Percentiles rank a stretch among this genome's conserved stretches.
Conservation (phyloP, 352 stramenopile genomes). For the Pythium volutum region DNA sequence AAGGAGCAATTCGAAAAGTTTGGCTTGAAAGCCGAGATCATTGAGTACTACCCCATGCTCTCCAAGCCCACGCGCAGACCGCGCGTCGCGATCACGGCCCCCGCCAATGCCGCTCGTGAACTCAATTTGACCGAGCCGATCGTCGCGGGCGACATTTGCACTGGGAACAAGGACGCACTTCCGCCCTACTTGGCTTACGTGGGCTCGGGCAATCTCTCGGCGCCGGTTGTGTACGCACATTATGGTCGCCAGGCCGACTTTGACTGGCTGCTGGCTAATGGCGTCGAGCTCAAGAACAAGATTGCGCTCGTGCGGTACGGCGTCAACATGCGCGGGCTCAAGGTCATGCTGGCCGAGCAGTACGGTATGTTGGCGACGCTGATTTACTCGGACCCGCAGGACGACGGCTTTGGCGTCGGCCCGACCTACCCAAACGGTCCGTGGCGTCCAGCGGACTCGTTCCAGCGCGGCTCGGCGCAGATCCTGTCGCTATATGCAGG, state of each 20-base stretch:
- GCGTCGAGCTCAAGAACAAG: conserved; percentile 23
- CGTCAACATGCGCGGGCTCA: conserved; percentile 63
- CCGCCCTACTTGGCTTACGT: conserved; percentile 82
- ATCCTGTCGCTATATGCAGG: conserved; percentile 40
- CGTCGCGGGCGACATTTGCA: conserved; percentile 63
- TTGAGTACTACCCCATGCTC: conserved; percentile 19
- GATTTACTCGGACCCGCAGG: conserved; percentile 85
- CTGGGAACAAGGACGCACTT: conserved; percentile 44
- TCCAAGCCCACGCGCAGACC: conserved; percentile 55
- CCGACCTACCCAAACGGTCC: conserved; percentile 18
- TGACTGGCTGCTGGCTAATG: conserved; percentile 54
- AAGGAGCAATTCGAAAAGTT: conserved; percentile 22
- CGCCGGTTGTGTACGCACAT: conserved; percentile 83
- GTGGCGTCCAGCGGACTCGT: not conserved
- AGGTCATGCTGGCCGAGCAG: conserved; percentile 81
- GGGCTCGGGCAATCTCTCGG: conserved; percentile 63
- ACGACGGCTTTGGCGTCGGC: conserved; percentile 73
- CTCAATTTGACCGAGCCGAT: conserved; percentile 53
- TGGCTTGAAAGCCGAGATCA: conserved; percentile 26
- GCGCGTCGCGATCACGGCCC: conserved; percentile 41
- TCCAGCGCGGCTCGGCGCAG: conserved; percentile 2
- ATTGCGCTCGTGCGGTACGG: conserved; percentile 88
- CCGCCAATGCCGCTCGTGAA: conserved; percentile 24
- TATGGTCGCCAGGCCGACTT: conserved; percentile 79
- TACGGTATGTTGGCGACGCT: conserved; percentile 69